Base-by-base conservation (phyloP, 1,139 yeast genomes). In the Hemisphaericaspora lyxosophila region DNA sequence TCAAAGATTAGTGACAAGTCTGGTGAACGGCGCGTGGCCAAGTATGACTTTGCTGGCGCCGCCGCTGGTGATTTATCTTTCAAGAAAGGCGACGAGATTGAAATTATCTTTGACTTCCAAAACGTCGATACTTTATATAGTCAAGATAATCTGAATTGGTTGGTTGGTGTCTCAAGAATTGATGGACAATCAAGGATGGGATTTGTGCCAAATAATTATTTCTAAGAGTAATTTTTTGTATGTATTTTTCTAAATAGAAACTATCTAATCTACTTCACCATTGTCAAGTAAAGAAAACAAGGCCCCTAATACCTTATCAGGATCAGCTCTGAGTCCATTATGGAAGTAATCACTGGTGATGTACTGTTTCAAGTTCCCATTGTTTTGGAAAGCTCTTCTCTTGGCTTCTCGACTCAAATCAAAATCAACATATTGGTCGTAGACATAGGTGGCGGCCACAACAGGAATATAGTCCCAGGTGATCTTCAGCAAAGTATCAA, bases 401-500 rank as follows among this genome's bases (percentile, higher is more conserved):
- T 70, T 57, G 36, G 68, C 67, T 44, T 50, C 46, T 51, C 61
- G 60, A n/a, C 67, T 55, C 18, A 73, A 44, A 20, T 65, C 63
- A 43, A 73, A 73, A 47, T 76, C 82, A 27, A 78, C 83, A 48
- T 75, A 78, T 47, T 72, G 77, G 50, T 78, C 84, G 42, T 69
- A 59, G 35, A 57, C 62, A 48, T 75, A 78, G 2, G 75, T 59
- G 4, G 78, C 74, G 3, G 79, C 78, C 11, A 67, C 78, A 15
- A 78, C 67, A 2, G 80, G 80, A 9, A 76, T 64, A n/a, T 56
- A 44, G 1, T 55, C 55, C 59, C 67, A 67, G 2, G 57, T 39
- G 13, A 65, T 50, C 3, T 35, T 35, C 14, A 47, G 36, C 38
- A 77, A 57, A 3, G 44, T 54, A 3, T 60, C 54, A 0, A 56